phyloP scores from a whole-genome alignment of 495 filamentous ascomycete genomes.

The Aspergillus steynii region DNA sequence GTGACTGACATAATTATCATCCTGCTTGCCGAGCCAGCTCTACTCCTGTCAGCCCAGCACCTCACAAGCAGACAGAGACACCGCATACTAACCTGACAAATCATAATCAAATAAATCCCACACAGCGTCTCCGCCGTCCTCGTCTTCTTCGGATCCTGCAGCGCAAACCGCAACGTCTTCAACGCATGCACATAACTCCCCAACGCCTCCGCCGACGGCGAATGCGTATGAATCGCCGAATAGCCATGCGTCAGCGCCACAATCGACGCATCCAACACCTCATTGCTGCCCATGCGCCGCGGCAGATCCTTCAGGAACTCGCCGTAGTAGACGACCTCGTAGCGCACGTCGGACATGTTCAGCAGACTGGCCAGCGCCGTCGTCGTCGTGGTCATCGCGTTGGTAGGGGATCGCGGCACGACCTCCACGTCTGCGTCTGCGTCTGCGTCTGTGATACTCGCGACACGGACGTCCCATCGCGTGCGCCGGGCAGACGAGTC shows the following conservation, averaged over 20 bases:
- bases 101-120: constrained; percentile 41
- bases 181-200: constrained; percentile 30
- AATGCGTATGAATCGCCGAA: constrained; percentile 21
- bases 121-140: constrained; percentile 37
- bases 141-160: constrained; percentile 35
- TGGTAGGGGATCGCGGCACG: constrained; percentile 14
- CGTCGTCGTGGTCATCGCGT: constrained; percentile 13
- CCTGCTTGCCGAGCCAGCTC: constrained; percentile 29
- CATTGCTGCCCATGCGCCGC: constrained; percentile 32
- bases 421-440: neutral
- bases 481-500: neutral
- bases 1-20: constrained; percentile 27
- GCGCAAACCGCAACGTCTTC: constrained; percentile 27
- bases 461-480: neutral
- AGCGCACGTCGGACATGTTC: constrained; percentile 34
- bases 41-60: constrained; percentile 9
- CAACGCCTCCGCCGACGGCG: constrained; percentile 21
- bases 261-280: constrained; percentile 36
- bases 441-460: too few relatives aligned
- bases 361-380: constrained; percentile 25
- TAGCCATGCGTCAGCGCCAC: constrained; percentile 30
- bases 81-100: constrained; percentile 36
- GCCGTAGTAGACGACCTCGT: constrained; percentile 37
- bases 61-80: neutral
- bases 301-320: constrained; percentile 36